Conservation (phyloP, 1,139 yeast genomes). For the Saccharomyces hybrid region DNA sequence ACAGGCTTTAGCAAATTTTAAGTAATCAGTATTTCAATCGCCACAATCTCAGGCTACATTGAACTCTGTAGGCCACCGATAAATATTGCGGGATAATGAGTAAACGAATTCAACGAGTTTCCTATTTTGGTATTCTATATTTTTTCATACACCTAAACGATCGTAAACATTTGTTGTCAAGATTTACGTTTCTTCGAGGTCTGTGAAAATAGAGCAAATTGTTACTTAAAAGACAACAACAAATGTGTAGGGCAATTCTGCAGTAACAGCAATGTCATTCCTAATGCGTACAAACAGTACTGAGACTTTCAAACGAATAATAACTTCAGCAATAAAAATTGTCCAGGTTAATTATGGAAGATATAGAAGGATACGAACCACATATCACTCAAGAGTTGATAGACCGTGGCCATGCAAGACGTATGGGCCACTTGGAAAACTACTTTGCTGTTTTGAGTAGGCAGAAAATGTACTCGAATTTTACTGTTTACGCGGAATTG, state of each 20-base stretch:
- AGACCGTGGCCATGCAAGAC: slow-evolving; percentile 26
- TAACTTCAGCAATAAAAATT: slow-evolving; percentile 2
- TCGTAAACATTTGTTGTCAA: neutral
- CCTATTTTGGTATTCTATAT: neutral
- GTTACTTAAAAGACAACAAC: neutral
- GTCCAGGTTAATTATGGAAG: slow-evolving; percentile 1
- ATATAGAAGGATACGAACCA: slow-evolving; percentile 5
- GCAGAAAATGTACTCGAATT: slow-evolving; percentile 23
- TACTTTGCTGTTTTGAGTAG: slow-evolving; percentile 25
- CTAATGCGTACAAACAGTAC: neutral
- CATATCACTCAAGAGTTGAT: slow-evolving; percentile 8
- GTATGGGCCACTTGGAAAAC: slow-evolving; percentile 25
- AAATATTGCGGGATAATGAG: neutral
- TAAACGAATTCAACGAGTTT: neutral
- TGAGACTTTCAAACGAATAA: neutral
- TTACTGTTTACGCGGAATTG: slow-evolving; percentile 20
- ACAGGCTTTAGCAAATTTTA: neutral
- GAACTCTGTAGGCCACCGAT: neutral
- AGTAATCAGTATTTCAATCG: neutral
- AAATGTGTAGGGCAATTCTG: neutral
- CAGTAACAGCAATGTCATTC: neutral
- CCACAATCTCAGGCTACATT: neutral
- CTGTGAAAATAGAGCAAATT: neutral
- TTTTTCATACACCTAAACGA: neutral
- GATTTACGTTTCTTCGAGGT: neutral